Conservation (phyloP, 805 yeast genomes). For the Pichia cephalocereana region DNA sequence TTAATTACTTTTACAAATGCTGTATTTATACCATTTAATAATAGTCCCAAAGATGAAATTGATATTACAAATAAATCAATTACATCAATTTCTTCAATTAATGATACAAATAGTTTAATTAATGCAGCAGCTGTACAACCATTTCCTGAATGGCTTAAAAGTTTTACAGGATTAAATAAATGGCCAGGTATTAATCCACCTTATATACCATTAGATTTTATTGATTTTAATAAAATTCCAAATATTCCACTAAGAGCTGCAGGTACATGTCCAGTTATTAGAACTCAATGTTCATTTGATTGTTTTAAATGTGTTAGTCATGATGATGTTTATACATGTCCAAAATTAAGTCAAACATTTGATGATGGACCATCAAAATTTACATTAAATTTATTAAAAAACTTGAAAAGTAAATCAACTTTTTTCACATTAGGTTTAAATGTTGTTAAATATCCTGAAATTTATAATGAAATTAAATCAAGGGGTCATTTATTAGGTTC, state of each 20-base stretch:
- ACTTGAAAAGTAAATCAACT: constrained; percentile 51
- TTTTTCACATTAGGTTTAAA: constrained; percentile 83
- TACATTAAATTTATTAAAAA: constrained; percentile 50
- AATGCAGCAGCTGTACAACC: constrained; percentile 6
- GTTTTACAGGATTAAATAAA: constrained; percentile 57
- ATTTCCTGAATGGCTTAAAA: constrained; percentile 73
- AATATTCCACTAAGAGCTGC: constrained; percentile 37
- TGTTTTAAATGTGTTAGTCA: constrained; percentile 68
- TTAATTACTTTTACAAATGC: neutral
- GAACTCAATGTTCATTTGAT: constrained; percentile 71
- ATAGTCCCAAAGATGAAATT: neutral
- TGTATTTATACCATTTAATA: neutral
- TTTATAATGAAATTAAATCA: constrained; percentile 45
- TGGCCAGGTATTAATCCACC: constrained; percentile 94
- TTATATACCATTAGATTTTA: constrained; percentile 69
- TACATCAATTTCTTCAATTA: neutral
- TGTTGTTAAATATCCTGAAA: constrained; percentile 66
- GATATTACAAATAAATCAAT: neutral
- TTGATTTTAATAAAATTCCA: constrained; percentile 49
- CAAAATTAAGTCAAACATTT: constrained; percentile 72
- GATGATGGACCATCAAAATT: constrained; percentile 90
- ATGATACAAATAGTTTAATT: neutral
- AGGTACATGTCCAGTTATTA: constrained; percentile 49
- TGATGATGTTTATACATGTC: constrained; percentile 74
- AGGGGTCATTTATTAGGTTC: constrained; percentile 76